Conservation (phyloP, 164 flowering plant species). For the Pachysandra terminalis region DNA sequence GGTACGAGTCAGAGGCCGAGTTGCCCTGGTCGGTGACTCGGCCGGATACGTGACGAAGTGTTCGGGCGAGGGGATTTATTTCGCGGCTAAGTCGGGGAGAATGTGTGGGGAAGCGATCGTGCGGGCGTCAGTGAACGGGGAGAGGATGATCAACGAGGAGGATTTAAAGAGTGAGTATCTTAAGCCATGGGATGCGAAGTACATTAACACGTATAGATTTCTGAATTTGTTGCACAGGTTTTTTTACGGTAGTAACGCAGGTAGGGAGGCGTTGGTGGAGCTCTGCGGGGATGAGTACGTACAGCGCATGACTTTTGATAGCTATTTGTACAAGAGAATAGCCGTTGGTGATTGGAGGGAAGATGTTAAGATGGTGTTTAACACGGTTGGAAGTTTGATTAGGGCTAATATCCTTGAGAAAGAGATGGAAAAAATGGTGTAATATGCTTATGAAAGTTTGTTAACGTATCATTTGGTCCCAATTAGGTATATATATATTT, state of each 20-base stretch:
- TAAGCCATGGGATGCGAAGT: conserved; percentile 87
- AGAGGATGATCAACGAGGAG: conserved; percentile 58
- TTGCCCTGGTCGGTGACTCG: conserved; percentile 75
- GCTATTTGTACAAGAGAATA: conserved; percentile 86
- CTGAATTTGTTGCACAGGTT: conserved; percentile 90
- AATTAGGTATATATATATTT: no score
- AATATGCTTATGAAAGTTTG: no score
- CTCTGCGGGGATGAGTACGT: conserved; percentile 97
- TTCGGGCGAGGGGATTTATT: no score
- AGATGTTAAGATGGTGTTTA: conserved; percentile 83
- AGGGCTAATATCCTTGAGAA: conserved; percentile 83
- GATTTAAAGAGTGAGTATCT: conserved; percentile 76
- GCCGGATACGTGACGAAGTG: conserved; percentile 89
- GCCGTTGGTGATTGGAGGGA: conserved; percentile 88
- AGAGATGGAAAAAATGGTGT: conserved; percentile 88
- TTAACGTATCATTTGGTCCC: no score
- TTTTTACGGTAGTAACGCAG: conserved; percentile 93
- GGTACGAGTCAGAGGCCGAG: conserved; percentile 43
- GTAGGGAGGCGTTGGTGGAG: conserved; percentile 95
- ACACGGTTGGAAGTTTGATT: conserved; percentile 91
- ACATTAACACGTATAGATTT: conserved; percentile 95
- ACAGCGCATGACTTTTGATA: conserved; percentile 98
- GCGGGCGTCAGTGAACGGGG: conserved; percentile 70
- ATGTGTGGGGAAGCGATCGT: conserved; percentile 87
- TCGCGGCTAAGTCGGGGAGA: conserved; percentile 82